phyloP scores from a whole-genome alignment of 1,284 basidiomycete species.

The Stygiomarasmius scandens region DNA sequence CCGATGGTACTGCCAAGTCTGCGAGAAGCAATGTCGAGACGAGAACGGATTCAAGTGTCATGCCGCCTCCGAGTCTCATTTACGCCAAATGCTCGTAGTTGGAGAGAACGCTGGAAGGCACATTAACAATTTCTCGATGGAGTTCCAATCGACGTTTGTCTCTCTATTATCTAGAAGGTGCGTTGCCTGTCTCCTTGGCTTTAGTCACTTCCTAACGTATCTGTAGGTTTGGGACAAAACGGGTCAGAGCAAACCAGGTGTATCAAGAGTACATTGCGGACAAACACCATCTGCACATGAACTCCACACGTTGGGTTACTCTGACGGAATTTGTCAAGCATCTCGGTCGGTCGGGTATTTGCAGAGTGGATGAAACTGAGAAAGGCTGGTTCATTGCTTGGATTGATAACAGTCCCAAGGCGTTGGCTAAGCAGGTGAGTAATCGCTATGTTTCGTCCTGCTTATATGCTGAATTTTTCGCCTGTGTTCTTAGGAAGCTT shows the following conservation, averaged over 20 bases:
- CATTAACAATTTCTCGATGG: constrained; percentile 86
- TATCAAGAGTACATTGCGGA: constrained; percentile 99
- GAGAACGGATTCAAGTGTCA: constrained; percentile 98
- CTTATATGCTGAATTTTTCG: constrained; percentile 5
- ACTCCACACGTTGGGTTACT: constrained; percentile 96
- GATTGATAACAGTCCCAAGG: constrained; percentile 96
- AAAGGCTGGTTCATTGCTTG: constrained; percentile 97
- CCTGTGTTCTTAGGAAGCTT: constrained; percentile 71
- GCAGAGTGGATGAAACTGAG: constrained; percentile 95
- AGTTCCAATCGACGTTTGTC: constrained; percentile 94
- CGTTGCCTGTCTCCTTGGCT: not conserved
- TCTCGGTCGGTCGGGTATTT: constrained; percentile 86
- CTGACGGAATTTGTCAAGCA: constrained; percentile 93
- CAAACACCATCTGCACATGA: constrained; percentile 97
- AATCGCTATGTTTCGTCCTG: constrained; percentile 6
- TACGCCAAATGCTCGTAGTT: constrained; percentile 95
- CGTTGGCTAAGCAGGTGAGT: constrained; percentile 85
- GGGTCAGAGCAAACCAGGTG: constrained; percentile 91
- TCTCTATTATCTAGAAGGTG: constrained; percentile 82
- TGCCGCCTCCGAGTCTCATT: constrained; percentile 83
- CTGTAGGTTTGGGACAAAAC: constrained; percentile 86
- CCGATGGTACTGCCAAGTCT: constrained; percentile 96
- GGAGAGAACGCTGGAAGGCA: constrained; percentile 91
- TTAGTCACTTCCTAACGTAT: not conserved
- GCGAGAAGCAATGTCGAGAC: constrained; percentile 94